Evolutionary conservation across 1,284 basidiomycete genomes (phyloP), one percentile per base, ranked within the genome.

Genomic region (Irpex sp.): DNA sequence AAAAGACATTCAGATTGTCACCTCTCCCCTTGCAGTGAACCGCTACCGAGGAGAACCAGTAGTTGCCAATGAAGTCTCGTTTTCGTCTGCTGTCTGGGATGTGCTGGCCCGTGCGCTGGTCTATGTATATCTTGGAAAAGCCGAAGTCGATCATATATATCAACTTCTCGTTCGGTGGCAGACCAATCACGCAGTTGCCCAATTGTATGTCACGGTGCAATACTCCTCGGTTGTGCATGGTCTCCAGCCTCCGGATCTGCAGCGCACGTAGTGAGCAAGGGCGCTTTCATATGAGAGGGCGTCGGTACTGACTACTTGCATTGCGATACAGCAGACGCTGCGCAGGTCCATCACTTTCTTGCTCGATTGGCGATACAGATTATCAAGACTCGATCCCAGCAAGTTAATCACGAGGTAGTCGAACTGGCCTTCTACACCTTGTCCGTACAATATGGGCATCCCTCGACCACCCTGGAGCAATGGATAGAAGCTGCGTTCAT

Each of bases 61-160:
- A 91, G 68, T 91, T 91, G 33, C 88, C 88, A 56, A 91, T 84
- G 66, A 91, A 91, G 68, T 89, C 85, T 48, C 87, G 82, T 68
- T 85, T 85, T 9, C 69, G 72, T 64, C 80, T 85, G 66, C 83
- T 85, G 62, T 90, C 85, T 18, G 84, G 81, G 61, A 91, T 87
- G 66, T 91, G 88, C 23, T 81, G 79, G 39, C 73, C 77, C 4
- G 87, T 88, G 47, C 71, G 63, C 18, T 78, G 79, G 72, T 91
- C 86, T 65, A 90, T 83, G 65, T 88, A 91, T 52, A 80, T 80
- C 68, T 90, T 91, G 16, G 88, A 88, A 70, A 91, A 91, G 8
- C 88, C 88, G 71, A 91, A 91, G 72, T 91, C 89, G 67, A 91
- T 91, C 88, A 91, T 88, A 67, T 90, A 90, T 63, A 91, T 79